These are phyloP conservation scores for Tolypocladium paradoxum DNA, from an alignment of 2,329 filamentous ascomycete genomes.

Conservation along the genomic window DNA sequence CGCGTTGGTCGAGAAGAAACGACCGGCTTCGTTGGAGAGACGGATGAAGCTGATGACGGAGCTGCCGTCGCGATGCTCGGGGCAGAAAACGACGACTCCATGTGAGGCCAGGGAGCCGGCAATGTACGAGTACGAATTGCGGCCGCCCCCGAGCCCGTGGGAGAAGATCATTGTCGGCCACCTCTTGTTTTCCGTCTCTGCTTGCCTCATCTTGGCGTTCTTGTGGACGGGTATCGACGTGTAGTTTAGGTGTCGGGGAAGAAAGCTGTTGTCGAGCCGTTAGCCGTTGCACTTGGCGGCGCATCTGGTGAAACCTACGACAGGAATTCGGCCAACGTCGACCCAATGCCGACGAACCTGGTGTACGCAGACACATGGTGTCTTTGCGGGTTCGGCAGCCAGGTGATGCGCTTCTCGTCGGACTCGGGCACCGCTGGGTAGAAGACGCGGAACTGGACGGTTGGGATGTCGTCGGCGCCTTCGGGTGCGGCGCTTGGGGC, in stretches of 20 bases:
- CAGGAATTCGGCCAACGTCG: slow-evolving; percentile 44
- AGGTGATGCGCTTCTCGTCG: slow-evolving; percentile 51
- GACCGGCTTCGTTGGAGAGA: slow-evolving; percentile 37
- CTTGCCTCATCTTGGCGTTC: slow-evolving; percentile 52
- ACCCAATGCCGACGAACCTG: slow-evolving; percentile 59
- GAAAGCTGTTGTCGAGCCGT: slow-evolving; percentile 32
- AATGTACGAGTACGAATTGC: slow-evolving; percentile 79
- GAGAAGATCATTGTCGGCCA: slow-evolving; percentile 84
- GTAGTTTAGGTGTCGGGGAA: slow-evolving; percentile 63
- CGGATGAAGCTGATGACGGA: slow-evolving; percentile 65
- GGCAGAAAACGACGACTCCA: slow-evolving; percentile 68
- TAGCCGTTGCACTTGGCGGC: background rate
- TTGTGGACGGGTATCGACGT: slow-evolving; percentile 62
- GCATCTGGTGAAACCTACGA: slow-evolving; percentile 35
- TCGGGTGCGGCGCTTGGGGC: slow-evolving; percentile 43
- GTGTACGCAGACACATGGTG: slow-evolving; percentile 66
- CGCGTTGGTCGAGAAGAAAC: slow-evolving; percentile 11
- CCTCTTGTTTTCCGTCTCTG: slow-evolving; percentile 36
- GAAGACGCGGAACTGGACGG: slow-evolving; percentile 71
- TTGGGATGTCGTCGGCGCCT: slow-evolving; percentile 49
- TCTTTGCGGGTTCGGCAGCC: slow-evolving; percentile 69
- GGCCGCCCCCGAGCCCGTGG: slow-evolving; percentile 70
- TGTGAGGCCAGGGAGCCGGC: slow-evolving; percentile 70
- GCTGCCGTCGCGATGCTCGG: slow-evolving; percentile 76
- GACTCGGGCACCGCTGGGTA: slow-evolving; percentile 55